These are phyloP conservation scores for Picochlorum sp. DNA, from an alignment of 139 green algal species.

Conservation along the genomic window DNA sequence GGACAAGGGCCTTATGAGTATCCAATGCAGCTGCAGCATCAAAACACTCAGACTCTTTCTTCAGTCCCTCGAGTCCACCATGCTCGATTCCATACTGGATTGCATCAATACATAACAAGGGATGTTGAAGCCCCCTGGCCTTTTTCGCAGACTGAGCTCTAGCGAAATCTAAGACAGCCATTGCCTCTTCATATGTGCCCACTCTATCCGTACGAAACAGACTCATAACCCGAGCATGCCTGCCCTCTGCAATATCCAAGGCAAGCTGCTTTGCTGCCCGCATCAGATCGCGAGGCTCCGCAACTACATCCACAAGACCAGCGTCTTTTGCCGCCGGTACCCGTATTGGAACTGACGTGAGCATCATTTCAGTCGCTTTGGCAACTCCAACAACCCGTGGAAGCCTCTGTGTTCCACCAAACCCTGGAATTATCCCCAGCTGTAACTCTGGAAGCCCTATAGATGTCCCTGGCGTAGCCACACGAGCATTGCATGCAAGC, in stretches of 20 bases:
- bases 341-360: conserved; percentile 73
- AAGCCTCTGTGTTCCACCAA: conserved; percentile 96
- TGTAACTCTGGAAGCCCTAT: conserved; percentile 93
- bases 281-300: conserved; percentile 54
- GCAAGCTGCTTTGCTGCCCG: conserved; percentile 46
- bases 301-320: conserved; percentile 85
- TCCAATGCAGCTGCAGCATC: conserved; percentile 56
- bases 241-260: conserved; percentile 69
- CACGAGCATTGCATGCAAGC: conserved; percentile 79
- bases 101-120: conserved; percentile 87
- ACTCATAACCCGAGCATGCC: neutral
- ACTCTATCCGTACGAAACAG: conserved; percentile 60
- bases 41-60: conserved; percentile 64
- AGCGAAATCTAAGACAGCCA: conserved; percentile 75
- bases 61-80: conserved; percentile 71
- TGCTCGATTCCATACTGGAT: conserved; percentile 69
- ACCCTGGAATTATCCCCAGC: conserved; percentile 95
- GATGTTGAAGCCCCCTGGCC: conserved; percentile 71
- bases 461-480: conserved; percentile 52
- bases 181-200: conserved; percentile 63
- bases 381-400: conserved; percentile 89
- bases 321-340: conserved; percentile 50
- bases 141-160: conserved; percentile 43
- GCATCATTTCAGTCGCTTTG: conserved; percentile 90
- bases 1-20: conserved; percentile 87